These are phyloP conservation scores for Chaetomium sp. DNA, from an alignment of 2,329 filamentous ascomycete genomes.

Conservation along the genomic window DNA sequence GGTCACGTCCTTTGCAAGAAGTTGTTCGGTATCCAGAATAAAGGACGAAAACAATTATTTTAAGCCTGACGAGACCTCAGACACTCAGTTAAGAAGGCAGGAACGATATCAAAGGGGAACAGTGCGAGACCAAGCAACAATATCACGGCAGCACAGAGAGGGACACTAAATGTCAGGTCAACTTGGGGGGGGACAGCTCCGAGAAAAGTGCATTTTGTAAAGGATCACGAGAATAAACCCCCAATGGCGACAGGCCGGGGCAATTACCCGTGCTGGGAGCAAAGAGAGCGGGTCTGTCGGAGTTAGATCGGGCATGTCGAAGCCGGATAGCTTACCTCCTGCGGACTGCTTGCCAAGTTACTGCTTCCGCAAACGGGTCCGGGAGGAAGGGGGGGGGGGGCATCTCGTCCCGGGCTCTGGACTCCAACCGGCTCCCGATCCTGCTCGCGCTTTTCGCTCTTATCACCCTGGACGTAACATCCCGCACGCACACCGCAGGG, in stretches of 20 bases:
- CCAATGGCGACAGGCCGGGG: neutral
- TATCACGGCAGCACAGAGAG: slow-evolving; percentile 1
- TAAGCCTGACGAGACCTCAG: no score
- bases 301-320: neutral
- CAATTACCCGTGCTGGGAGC: neutral
- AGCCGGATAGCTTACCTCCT: no score
- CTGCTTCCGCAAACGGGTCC: no score
- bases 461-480: neutral
- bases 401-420: neutral
- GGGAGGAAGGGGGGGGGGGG: neutral
- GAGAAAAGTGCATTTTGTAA: neutral
- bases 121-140: neutral
- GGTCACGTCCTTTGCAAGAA: no score
- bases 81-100: no score
- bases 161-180: neutral
- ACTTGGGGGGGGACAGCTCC: neutral
- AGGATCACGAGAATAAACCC: neutral
- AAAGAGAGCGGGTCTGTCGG: neutral
- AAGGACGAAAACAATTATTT: no score
- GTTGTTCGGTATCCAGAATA: no score
- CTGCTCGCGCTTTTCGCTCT: neutral
- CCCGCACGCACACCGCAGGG: neutral
- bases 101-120: no score
- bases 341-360: no score
- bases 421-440: neutral